Evolutionary conservation across 352 stramenopile genomes (phyloP), one percentile per base, ranked within the genome.

Genomic region (Globisporangium uncinulatum): DNA sequence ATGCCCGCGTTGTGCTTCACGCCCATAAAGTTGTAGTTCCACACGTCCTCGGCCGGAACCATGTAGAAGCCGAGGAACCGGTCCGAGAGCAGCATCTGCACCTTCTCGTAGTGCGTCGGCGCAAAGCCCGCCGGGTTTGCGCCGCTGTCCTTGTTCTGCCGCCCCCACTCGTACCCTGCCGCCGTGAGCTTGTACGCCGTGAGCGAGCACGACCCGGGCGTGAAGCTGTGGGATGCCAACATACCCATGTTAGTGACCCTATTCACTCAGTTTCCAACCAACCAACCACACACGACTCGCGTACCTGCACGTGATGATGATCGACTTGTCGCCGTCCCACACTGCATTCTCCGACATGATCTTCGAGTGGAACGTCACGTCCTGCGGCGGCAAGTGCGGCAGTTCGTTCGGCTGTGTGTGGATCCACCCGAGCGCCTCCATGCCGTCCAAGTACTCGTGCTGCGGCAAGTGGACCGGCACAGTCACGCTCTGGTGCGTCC

Each of bases 1-100:
- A 99, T 99, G 41, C 83, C 87, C 20, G 83, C 87, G 53, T 92
- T 98, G 83, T 99, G 96, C 69, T 99, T 99, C 45, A 99, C 95
- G 55, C 97, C 97, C 86, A 99, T 98, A 67, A 99, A 99, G 69
- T 99, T 99, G 80, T 99, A 99, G 76, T 99, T 99, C 98, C 97
- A 99, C 53, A 98, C 77, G 20, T 98, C 93, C 59, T 98, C 94
- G 50, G 98, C 93, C 8, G 98, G 97, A 50, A 99, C 95, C 93
- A 99, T 97, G 77, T 99, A 99, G 73, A 99, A 99, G 14, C 98
- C 98, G 59, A 99, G 83, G 87, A 99, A 99, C 13, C 96, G 92
- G 71, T 99, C 97, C 59, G 92, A 98, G 32, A 99, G 79, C 53
- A 99, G 73, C 95, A 99, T 99, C 74, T 99, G 97, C 54, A 99